phyloP scores from a whole-genome alignment of 1,284 basidiomycete species.

The Microbotryomycetes sp. region DNA sequence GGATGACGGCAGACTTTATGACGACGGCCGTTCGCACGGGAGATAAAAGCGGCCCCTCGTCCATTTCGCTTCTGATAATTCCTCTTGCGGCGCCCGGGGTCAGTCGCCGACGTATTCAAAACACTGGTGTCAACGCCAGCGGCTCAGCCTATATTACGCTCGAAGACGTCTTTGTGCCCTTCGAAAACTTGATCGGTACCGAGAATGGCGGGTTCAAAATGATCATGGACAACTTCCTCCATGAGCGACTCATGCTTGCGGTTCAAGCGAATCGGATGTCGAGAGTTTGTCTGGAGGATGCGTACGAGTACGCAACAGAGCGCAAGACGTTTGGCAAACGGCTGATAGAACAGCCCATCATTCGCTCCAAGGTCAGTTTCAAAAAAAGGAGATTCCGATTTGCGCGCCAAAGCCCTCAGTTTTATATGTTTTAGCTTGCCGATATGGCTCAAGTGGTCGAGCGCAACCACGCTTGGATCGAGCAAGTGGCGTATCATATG shows the following conservation, averaged over 20 bases:
- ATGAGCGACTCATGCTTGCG: conserved; percentile 3
- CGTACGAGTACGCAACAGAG: conserved; percentile 20
- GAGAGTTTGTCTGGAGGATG: conserved; percentile 24
- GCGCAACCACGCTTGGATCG: conserved; percentile 13
- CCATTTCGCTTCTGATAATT: conserved; percentile 37
- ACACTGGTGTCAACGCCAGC: conserved; percentile 33
- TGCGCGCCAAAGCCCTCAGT: not conserved
- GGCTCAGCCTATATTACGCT: conserved; percentile 41
- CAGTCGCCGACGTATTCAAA: conserved; percentile 11
- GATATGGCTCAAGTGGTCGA: conserved; percentile 22
- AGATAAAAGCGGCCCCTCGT: not conserved
- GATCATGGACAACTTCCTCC: conserved; percentile 11
- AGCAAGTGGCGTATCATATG: conserved; percentile 13
- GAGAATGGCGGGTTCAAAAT: conserved; percentile 16
- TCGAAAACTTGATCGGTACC: conserved; percentile 40
- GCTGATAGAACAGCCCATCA: conserved; percentile 33
- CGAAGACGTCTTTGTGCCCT: conserved; percentile 38
- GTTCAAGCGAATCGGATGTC: conserved; percentile 7
- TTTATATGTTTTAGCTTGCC: conserved; percentile 17
- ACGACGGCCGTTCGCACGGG: conserved; percentile 24
- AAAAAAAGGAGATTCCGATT: not conserved
- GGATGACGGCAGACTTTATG: conserved; percentile 19
- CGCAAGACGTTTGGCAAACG: conserved; percentile 31
- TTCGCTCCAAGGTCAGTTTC: conserved; percentile 30
- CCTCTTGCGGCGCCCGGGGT: conserved; percentile 29